These are phyloP conservation scores for Pseudoscleropodium purum DNA, from an alignment of 225 moss, liverwort and hornwort genomes.

Conservation along the genomic window DNA sequence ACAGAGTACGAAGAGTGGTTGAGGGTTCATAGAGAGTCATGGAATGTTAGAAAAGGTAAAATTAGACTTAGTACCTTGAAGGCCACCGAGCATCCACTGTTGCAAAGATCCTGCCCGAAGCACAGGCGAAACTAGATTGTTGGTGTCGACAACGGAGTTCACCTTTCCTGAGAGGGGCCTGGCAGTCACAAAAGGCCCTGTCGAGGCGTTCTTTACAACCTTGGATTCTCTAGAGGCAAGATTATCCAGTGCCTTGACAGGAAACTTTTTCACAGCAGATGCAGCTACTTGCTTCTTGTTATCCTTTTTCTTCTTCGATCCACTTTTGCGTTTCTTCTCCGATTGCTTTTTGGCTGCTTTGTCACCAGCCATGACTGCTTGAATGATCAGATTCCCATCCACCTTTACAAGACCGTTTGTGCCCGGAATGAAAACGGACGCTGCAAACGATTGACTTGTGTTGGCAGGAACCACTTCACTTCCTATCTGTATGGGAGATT, in stretches of 20 bases:
- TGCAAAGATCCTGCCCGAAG: slow-evolving; percentile 28
- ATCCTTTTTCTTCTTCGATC: slow-evolving; percentile 12
- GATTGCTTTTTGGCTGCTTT: slow-evolving; percentile 28
- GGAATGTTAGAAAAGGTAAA: not conserved
- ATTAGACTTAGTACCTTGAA: slow-evolving; percentile 41
- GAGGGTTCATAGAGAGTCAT: not conserved
- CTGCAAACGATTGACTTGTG: slow-evolving; percentile 37
- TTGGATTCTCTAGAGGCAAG: not conserved
- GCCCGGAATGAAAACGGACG: slow-evolving; percentile 39
- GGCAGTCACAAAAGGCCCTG: slow-evolving; percentile 14
- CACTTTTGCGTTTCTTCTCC: slow-evolving; percentile 6
- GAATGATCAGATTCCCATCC: slow-evolving; percentile 58
- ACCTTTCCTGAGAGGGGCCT: not conserved
- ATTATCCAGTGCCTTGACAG: slow-evolving; percentile 19
- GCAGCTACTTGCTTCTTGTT: not conserved
- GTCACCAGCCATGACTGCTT: slow-evolving; percentile 46
- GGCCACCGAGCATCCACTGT: slow-evolving; percentile 44
- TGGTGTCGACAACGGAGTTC: slow-evolving; percentile 15
- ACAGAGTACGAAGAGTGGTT: not conserved
- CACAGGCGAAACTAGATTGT: slow-evolving; percentile 21
- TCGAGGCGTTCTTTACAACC: slow-evolving; percentile 1
- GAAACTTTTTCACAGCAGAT: slow-evolving; percentile 7
- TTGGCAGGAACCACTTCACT: slow-evolving; percentile 21
- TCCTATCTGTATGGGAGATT: not conserved
- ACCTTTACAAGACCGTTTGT: slow-evolving; percentile 49